Evolutionary conservation across 352 stramenopile genomes (phyloP), one percentile per base, ranked within the genome.

Genomic region (Lagenidium giganteum): DNA sequence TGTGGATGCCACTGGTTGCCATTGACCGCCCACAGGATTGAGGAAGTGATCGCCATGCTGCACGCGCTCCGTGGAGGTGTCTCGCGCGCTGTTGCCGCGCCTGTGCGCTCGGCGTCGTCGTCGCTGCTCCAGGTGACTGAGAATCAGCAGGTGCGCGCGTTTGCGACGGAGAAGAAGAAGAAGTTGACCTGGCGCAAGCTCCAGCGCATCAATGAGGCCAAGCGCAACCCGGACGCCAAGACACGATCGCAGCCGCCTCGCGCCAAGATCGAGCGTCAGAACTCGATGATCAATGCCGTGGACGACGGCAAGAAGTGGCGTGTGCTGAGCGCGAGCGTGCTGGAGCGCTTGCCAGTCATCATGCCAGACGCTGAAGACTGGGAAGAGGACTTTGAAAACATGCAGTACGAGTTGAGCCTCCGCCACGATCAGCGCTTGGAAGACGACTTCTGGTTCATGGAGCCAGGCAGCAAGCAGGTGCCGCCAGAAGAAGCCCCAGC

Each of bases 361-460:
- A 73, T 89, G 61, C 77, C 77, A 14, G 81, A 93, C 50, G 45
- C 75, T 9, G 61, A 76, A 51, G 60, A 83, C 51, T 93, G 78
- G 70, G 77, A 88, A 45, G 44, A 80, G 52, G 80, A 88, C 49
- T 85, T 73, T 31, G 65, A 77, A 46, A 61, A 75, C 36, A 78
- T 90, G 70, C 52, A 83, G 51, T 76, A 90, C 54, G 79, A 90
- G 57, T 86, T 86, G 46, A 60, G 57, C 20, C 60, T 93, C 28
- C 77, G 77, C n/a, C 59, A 81, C 23, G 74, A 81, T 53, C 76
- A 67, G 75, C 63, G 80, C 31, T 34, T 93, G 24, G 76, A 87
- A 31, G 74, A 90, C 27, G 77, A 83, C 34, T 93, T 93, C 43
- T 93, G 80, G 80, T 88, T 87, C 61, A 83, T 84, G 64, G 80